Base-by-base conservation (phyloP, 345 rosid genomes). In the Aurinia saxatilis region DNA sequence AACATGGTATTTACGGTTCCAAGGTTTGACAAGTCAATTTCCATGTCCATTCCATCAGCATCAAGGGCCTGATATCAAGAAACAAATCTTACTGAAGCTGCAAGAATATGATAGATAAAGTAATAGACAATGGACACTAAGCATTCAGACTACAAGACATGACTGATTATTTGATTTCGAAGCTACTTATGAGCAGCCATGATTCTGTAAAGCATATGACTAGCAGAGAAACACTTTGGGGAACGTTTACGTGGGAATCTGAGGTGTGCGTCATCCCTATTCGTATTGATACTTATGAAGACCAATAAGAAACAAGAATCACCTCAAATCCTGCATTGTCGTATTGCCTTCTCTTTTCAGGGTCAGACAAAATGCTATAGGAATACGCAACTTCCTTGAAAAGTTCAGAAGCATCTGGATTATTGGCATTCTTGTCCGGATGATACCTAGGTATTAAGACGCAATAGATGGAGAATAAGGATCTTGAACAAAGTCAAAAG, bases 381-480 rank as follows among this genome's bases (percentile, higher is more conserved):
- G 99, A 95, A 81, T 80, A 95, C 34, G 99, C 97, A 74, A 88
- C 99, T 79, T 95, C 99, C 77, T 90, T 90, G 68, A 95, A 95
- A 59, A 72, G 85, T 23, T 95, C 99, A 9, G 97, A 82, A 46
- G 99, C 99, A 71, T 95, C 97, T 2, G 99, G 97, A 70, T 90
- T 90, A 75, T 73, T 82, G 15, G 78, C 92, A 76, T 95, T 95
- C 81, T 95, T 95, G 68, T 95, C 99, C 15, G 99, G 99, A 81
- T 95, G 99, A 73, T 90, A 95, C 79, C 99, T 95, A 10, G 31
- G 10, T 5, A 25, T 10, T 15, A 41, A 8, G 35, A 23, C 16
- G 12, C 4, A 34, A 11, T 30, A 18, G 5, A 35, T 18, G 15
- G 2, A 14, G 40, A 47, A 13, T 16, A 60, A 45, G 19, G 13